Evolutionary conservation across 129 eudicot genomes (phyloP).

Genomic region (Helianthus annuus): HanXRQr2.0-SUNRISE NC_035445.2:72634221-72634720

Average conservation of each 20-base stretch:
- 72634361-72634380: too few species aligned
- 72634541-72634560: constrained; percentile 21
- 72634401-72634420: too few species aligned
- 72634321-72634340: too few species aligned
- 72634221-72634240: too few species aligned
- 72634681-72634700: background rate
- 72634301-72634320: too few species aligned
- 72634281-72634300: too few species aligned
- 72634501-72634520: constrained; percentile 18
- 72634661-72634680: background rate
- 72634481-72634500: background rate
- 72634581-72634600: constrained; percentile 31
- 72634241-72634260: too few species aligned
- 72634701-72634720: constrained; percentile 24
- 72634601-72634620: constrained; percentile 31
- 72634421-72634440: background rate
- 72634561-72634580: constrained; percentile 29
- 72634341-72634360: too few species aligned
- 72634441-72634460: background rate
- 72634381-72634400: too few species aligned
- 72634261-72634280: too few species aligned
- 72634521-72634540: constrained; percentile 30
- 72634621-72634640: constrained; percentile 15
- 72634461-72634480: background rate
- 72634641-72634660: constrained; percentile 9